Evolutionary conservation across 2,329 filamentous ascomycete species (phyloP).

Genomic region (Coniella vitis): DNA sequence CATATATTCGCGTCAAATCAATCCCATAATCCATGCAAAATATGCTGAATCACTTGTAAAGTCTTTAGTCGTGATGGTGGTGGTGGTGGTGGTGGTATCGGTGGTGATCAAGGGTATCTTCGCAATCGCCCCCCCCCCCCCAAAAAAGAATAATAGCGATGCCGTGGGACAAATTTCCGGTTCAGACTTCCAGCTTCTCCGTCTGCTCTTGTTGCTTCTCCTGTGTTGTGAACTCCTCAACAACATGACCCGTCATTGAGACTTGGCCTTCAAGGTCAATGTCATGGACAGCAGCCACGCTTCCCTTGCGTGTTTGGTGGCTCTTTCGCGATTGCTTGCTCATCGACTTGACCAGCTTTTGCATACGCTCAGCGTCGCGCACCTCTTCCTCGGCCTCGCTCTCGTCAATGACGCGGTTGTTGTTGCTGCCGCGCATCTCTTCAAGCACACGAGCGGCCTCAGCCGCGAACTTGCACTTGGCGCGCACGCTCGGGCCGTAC

Average conservation of each 20-base stretch:
- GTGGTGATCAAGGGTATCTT: too few relatives aligned
- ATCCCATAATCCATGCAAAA: too few relatives aligned
- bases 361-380: slow-evolving; percentile 7
- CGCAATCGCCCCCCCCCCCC: too few relatives aligned
- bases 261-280: not conserved
- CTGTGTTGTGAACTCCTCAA: not conserved
- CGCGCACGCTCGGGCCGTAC: slow-evolving; percentile 30
- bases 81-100: too few relatives aligned
- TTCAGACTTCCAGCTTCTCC: too few relatives aligned
- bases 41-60: too few relatives aligned
- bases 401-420: slow-evolving; percentile 10
- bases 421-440: slow-evolving; percentile 10
- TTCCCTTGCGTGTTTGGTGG: slow-evolving; percentile 1
- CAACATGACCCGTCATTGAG: not conserved
- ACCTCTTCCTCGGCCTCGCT: slow-evolving; percentile 14
- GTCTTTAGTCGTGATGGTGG: too few relatives aligned
- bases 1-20: too few relatives aligned
- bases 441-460: slow-evolving; percentile 13
- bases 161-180: too few relatives aligned
- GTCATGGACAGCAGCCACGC: not conserved
- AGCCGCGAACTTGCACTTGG: slow-evolving; percentile 25
- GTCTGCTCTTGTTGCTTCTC: too few relatives aligned
- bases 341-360: slow-evolving; percentile 15
- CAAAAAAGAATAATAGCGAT: too few relatives aligned
- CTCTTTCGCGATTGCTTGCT: slow-evolving; percentile 11